Conservation (phyloP, 768 basidiomycete genomes). For the Suillus placidus region DNA sequence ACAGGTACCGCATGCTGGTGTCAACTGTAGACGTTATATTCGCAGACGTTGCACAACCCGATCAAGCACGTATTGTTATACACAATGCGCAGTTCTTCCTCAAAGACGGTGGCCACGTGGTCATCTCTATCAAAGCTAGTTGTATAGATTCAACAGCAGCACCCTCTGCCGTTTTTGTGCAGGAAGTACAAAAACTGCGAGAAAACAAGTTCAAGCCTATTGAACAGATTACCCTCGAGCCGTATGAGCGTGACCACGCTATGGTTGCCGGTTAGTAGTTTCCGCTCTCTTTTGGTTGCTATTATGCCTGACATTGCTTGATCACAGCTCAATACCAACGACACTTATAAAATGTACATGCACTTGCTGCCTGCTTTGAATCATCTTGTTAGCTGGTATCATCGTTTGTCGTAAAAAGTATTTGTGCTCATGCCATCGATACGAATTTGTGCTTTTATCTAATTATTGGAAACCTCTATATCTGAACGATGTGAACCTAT, state of each 20-base stretch:
- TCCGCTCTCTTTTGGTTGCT: background rate
- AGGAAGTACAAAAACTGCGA: slow-evolving; percentile 82
- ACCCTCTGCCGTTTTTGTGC: slow-evolving; percentile 86
- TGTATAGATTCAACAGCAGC: slow-evolving; percentile 97
- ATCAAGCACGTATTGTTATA: slow-evolving; percentile 96
- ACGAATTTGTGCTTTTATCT: slow-evolving; percentile 19
- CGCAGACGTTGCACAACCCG: slow-evolving; percentile 97
- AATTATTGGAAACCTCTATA: slow-evolving; percentile 15
- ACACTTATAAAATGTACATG: slow-evolving; percentile 36
- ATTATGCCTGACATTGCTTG: slow-evolving; percentile 6
- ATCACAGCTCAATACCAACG: slow-evolving; percentile 49
- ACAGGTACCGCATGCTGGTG: slow-evolving; percentile 96
- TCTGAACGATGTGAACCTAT: background rate
- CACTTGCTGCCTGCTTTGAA: slow-evolving; percentile 12
- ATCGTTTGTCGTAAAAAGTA: slow-evolving; percentile 18
- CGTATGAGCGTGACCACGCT: slow-evolving; percentile 88
- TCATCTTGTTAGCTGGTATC: slow-evolving; percentile 2
- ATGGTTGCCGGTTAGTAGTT: slow-evolving; percentile 75
- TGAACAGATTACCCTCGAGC: slow-evolving; percentile 95
- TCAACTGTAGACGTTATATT: slow-evolving; percentile 97
- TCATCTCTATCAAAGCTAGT: slow-evolving; percentile 98
- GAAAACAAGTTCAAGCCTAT: slow-evolving; percentile 85
- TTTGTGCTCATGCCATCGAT: slow-evolving; percentile 17
- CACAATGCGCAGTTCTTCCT: slow-evolving; percentile 95
- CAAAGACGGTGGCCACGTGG: slow-evolving; percentile 87